Base-by-base conservation (phyloP, 176 grass and related monocot species). In the Triticum dicoccoides region DNA sequence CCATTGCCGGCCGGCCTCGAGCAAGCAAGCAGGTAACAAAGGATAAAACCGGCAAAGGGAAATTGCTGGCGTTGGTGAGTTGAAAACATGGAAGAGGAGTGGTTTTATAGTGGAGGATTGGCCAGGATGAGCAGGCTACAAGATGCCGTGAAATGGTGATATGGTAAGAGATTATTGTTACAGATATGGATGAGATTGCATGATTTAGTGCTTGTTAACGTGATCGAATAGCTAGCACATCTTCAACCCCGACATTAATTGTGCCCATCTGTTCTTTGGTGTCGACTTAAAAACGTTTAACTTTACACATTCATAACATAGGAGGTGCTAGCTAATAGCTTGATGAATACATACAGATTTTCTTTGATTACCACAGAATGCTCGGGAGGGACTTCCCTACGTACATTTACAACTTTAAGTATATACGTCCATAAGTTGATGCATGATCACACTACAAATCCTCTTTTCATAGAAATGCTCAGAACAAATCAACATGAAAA, bases 1-100 rank as follows among this genome's bases (percentile, higher is more conserved):
- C 65, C 92, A 93, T 93, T 8, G 37, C 15, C 15, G 51, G 51
- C 51, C 51, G 14, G 51, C 15, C 51, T 54, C 1, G 5, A 18
- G 51, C 15, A 18, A 9, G 38, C 17, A 63, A 61, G 32, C 6
- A 30, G 21, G 23, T 6, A 64, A 62, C 12, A 10, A 45, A 15
- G 41, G 4, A 34, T 15, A 49, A 8, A 76, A 76, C n/a, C 3
- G 52, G 20, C 11, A 7, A 69, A 69, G 44, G 29, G 5, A 82
- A 24, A 51, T 35, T 24, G 24, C 0, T 34, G 9, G 3, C 17
- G 66, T 35, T 18, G 69, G 10, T n/a, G 38, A 42, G 20, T 15
- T 25, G 21, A 44, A 65, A 29, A 15, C 4, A 58, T 25, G 10
- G 42, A 69, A 6, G 42, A 23, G 27, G 8, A 32, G 58, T 61